Conservation (phyloP, 1,284 basidiomycete genomes). For the Pseudomicrostroma phylloplanum region DNA sequence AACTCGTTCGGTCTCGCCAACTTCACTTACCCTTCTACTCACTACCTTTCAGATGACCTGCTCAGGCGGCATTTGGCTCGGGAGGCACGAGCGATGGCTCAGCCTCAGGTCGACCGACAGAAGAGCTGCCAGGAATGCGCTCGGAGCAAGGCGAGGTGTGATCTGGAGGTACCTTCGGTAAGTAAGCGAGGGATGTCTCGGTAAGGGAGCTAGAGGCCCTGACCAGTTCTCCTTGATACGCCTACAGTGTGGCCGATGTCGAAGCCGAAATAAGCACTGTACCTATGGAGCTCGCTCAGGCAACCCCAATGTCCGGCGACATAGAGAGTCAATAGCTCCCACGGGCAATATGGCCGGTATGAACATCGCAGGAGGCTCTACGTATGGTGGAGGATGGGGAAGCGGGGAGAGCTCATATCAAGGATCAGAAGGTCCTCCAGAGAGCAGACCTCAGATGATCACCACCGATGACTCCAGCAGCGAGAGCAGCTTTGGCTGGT, state of each 20-base stretch:
- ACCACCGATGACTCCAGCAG: too few relatives aligned
- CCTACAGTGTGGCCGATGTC: conserved; percentile 30
- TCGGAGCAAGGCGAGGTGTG: conserved; percentile 38
- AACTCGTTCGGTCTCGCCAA: too few relatives aligned
- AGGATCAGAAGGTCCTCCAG: too few relatives aligned
- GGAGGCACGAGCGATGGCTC: conserved; percentile 23
- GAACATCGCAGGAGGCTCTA: conserved; percentile 14
- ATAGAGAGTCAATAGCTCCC: conserved; percentile 16
- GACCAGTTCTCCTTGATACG: too few relatives aligned
- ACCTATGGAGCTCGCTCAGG: conserved; percentile 38
- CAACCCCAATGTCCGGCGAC: conserved; percentile 37
- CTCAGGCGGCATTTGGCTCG: conserved; percentile 14
- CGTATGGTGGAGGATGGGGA: conserved; percentile 1
- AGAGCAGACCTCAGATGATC: too few relatives aligned
- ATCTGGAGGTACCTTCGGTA: conserved; percentile 35
- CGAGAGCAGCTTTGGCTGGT: too few relatives aligned
- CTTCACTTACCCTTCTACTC: not conserved
- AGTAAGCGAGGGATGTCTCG: too few relatives aligned
- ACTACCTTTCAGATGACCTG: conserved; percentile 11
- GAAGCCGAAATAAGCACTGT: conserved; percentile 35
- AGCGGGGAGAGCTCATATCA: too few relatives aligned
- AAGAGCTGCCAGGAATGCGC: conserved; percentile 44
- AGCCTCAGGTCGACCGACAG: conserved; percentile 36
- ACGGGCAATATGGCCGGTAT: conserved; percentile 14
- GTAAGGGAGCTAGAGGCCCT: too few relatives aligned